Evolutionary conservation across 2,329 filamentous ascomycete genomes (phyloP), one percentile per base, ranked within the genome.

Genomic region (Phyllosticta capitalensis): DNA sequence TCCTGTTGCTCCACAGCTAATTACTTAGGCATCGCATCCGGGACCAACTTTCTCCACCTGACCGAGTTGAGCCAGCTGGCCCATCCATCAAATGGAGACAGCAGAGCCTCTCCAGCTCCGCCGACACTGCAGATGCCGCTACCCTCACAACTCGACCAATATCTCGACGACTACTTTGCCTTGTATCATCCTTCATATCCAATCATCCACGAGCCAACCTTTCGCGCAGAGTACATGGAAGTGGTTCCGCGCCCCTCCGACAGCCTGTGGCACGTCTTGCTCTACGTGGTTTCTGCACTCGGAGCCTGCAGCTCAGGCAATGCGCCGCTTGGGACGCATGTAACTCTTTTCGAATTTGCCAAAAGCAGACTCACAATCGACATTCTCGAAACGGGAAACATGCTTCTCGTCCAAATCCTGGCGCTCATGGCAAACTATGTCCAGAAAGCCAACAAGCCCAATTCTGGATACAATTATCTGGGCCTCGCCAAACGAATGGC

Each of bases 381-480:
- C 51, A 71, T 75, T 14, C 71, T 80, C 30, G 78, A 81, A 60
- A 75, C 74, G 28, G 78, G 78, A 21, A 79, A 78, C 55, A 65
- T 80, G 22, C 78, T 75, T 10, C 69, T 79, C 6, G 77, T 81
- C 2, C 78, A 80, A 64, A 74, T 74, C 0, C 68, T 81, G 33
- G 66, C 75, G 17, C 70, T 81, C 52, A 69, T 79, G 62, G 76
- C 76, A 58, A 79, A 79, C 59, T 79, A 78, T 61, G 70, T 76
- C 0, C 78, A 80, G 63, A 80, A 80, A 64, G 71, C 76, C 20
- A 77, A 79, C 65, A 79, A 79, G 61, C 78, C 78, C 2, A 80
- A 80, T 62, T 76, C 73, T 5, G 78, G 77, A 5, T 80, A 76
- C 69, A 79, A 78, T 52, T 78, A 77, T 62, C 66, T 78, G 6